phyloP scores from a whole-genome alignment of 805 yeast species.

The Saccharomyces eubayanus region DNA sequence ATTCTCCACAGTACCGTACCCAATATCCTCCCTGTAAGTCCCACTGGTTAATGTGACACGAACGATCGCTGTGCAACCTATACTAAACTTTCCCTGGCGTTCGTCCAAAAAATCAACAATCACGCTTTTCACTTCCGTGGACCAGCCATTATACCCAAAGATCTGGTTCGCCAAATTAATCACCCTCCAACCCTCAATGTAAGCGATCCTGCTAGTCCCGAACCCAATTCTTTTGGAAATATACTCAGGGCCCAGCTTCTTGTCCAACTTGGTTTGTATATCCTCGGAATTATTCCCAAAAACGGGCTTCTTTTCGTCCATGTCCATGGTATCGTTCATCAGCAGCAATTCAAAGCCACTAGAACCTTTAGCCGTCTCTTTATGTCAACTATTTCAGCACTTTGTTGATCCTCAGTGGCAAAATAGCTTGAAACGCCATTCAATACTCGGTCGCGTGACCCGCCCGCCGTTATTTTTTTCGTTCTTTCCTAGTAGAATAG shows the following conservation, averaged over 20 bases:
- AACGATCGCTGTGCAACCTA: slow-evolving; percentile 68
- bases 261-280: slow-evolving; percentile 34
- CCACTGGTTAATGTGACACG: slow-evolving; percentile 70
- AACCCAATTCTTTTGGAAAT: slow-evolving; percentile 71
- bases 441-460: neutral
- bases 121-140: slow-evolving; percentile 56
- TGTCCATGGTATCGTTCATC: slow-evolving; percentile 2
- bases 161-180: slow-evolving; percentile 71
- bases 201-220: slow-evolving; percentile 59
- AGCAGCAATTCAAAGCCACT: neutral
- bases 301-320: slow-evolving; percentile 20
- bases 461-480: neutral
- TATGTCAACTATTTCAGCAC: neutral
- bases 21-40: slow-evolving; percentile 72
- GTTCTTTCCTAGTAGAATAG: neutral
- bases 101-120: slow-evolving; percentile 67
- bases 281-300: slow-evolving; percentile 17
- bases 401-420: slow-evolving; percentile 3
- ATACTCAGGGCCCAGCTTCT: slow-evolving; percentile 65
- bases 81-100: slow-evolving; percentile 45
- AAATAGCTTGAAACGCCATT: neutral
- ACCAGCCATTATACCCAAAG: slow-evolving; percentile 82
- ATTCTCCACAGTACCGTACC: slow-evolving; percentile 76
- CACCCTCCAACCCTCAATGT: slow-evolving; percentile 80
- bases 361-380: neutral